Evolutionary conservation across 805 yeast genomes (phyloP), one percentile per base, ranked within the genome.

Genomic region (Clavispora santaluciae): DNA sequence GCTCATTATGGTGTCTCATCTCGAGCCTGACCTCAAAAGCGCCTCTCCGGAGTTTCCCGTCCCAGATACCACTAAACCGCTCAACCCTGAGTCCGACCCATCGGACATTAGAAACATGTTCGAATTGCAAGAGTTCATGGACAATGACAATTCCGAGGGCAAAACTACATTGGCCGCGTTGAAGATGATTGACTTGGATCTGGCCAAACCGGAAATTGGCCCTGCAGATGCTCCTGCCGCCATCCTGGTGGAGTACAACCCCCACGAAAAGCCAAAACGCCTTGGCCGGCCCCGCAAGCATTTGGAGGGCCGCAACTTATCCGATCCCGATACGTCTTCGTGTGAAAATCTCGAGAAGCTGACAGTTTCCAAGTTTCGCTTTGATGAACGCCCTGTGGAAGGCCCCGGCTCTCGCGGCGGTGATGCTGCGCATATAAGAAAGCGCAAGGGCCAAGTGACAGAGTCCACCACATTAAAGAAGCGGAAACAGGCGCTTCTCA

Each of bases 341-440:
- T 44, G 57, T 11, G 46, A 55, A 25, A 66, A 66, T 45, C 54
- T 49, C 36, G 60, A 57, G 20, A 57, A 59, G 38, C 53, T 70
- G 3, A 55, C 58, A 20, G 40, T 60, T 21, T 57, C 66, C 30
- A 59, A 57, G 45, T 66, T 65, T 39, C 44, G 70, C 22, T 51
- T 66, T n/a, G 68, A 65, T 48, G 44, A 51, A 13, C 46, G 49
- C 17, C 70, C 70, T 0, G 43, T 67, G 1, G 64, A 57, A 36
- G 71, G 71, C 0, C 70, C 70, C 1, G 71, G 70, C 4, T 63
- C 70, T 9, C 54, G 71, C 16, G 72, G 72, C 5, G 71, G 72
- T 2, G 57, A 51, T 35, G 34, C 41, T 9, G 49, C 48, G 4
- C 41, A 52, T 4, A 40, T 54, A 24, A 39, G 35, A 38, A 38